phyloP scores from a whole-genome alignment of 768 basidiomycete genomes.

The Collybia sordida region DNA sequence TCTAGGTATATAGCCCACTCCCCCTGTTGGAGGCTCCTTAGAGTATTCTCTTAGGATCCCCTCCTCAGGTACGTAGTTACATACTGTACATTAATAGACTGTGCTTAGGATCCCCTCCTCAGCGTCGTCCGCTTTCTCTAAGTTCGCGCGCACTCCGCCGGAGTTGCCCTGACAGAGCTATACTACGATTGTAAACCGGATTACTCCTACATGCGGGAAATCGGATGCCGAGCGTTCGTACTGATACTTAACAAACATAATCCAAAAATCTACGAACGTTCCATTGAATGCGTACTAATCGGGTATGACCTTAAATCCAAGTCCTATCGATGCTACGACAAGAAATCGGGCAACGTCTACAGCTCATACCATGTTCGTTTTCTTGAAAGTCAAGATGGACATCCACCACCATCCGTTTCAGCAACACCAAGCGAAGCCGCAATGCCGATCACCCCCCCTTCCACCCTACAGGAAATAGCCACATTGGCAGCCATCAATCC shows the following conservation, averaged over 20 bases:
- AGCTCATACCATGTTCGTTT: conserved; percentile 21
- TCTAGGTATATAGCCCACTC: no score
- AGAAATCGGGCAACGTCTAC: not conserved
- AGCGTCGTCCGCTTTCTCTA: no score
- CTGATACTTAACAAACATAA: conserved; percentile 21
- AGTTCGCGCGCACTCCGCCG: no score
- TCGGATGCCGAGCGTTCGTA: conserved; percentile 26
- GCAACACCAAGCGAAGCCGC: not conserved
- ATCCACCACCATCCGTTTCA: not conserved
- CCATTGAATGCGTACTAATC: conserved; percentile 18
- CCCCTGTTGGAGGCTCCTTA: no score
- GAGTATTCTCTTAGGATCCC: no score
- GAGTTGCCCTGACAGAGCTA: no score
- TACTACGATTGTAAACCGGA: conserved; percentile 19
- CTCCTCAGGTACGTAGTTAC: no score
- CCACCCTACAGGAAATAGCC: not conserved
- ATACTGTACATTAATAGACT: no score
- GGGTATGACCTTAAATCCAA: conserved; percentile 16
- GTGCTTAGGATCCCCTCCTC: no score
- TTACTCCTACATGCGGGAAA: conserved; percentile 24
- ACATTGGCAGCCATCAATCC: not conserved
- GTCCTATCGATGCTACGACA: conserved; percentile 14
- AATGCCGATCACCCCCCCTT: not conserved
- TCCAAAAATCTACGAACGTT: conserved; percentile 23
- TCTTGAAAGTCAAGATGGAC: conserved; percentile 11